Evolutionary conservation across 805 yeast species (phyloP).

Genomic region (Lipomyces anomalus): DNA sequence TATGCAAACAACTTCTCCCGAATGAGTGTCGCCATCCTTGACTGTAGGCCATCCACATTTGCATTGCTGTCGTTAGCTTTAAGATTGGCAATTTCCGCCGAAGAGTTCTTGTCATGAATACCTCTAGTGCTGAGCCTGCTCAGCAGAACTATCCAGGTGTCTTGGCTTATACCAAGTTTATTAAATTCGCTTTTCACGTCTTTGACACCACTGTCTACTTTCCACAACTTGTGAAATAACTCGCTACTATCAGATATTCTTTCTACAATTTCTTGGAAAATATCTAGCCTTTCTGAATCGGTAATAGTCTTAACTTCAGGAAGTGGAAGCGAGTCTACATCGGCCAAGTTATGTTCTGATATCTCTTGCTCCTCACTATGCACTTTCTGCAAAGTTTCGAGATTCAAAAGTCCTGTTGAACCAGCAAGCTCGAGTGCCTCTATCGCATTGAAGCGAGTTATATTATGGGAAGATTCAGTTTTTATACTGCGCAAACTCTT

Average conservation of each 20-base stretch:
- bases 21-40: constrained; percentile 49
- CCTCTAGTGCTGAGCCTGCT: constrained; percentile 83
- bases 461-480: too few relatives aligned
- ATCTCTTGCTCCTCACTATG: constrained; percentile 7
- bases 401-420: too few relatives aligned
- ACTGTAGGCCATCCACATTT: constrained; percentile 27
- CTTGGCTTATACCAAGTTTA: constrained; percentile 52
- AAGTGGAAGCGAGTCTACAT: constrained; percentile 6
- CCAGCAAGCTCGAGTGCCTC: too few relatives aligned
- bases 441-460: too few relatives aligned
- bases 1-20: constrained; percentile 67
- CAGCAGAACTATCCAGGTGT: constrained; percentile 71
- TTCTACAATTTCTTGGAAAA: constrained; percentile 51
- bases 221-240: constrained; percentile 11
- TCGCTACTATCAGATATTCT: constrained; percentile 21
- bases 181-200: constrained; percentile 32
- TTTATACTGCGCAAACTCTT: too few relatives aligned
- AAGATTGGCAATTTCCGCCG: constrained; percentile 5
- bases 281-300: constrained; percentile 50
- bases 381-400: constrained; percentile 1
- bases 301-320: constrained; percentile 37
- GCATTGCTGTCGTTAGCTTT: constrained; percentile 7
- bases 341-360: too few relatives aligned
- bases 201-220: constrained; percentile 5
- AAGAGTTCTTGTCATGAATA: constrained; percentile 33